Evolutionary conservation across 495 filamentous ascomycete species (phyloP), one percentile per base, ranked within the genome.

Genomic region (Elasticomyces elasticus): DNA sequence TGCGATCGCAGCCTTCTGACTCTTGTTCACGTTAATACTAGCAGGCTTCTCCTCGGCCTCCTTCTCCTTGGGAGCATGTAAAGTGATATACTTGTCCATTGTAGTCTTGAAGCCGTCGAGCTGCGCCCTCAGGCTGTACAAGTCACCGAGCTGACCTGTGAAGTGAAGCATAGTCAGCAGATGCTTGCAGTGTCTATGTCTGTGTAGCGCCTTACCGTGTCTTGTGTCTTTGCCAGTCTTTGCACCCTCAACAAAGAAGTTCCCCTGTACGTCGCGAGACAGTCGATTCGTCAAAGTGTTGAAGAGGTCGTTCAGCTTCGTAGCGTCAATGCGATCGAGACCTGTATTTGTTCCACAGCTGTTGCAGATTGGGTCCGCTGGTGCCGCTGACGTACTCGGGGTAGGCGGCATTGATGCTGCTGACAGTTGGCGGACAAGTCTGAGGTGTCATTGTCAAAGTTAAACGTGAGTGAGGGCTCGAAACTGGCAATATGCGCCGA

Each of bases 81-180:
- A 15, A 22, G 49, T 37, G 40, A 27, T 53, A 20, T 53, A 35
- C 15, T 31, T 27, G 38, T 53, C 40, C 51, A 53, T 43, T 12
- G 37, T 27, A 9, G 6, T 17, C 15, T 44, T 53, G 27, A 44
- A 45, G 9, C 15, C 27, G 37, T 53, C 51, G 20, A 53, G 51
- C 5, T 17, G 22, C 37, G 5, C 11, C 22, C 40, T 3, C n/a
- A 53, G 25, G 11, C 37, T 30, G 40, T 42, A 53, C 17, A 53
- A 17, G 6, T 44, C 38, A 30, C 38, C 25, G 2, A 45, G 27
- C 27, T 43, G 38, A 6, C 49, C 37, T n/a, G n/a, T n/a, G n/a
- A n/a, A n/a, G n/a, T n/a, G n/a, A n/a, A n/a, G n/a, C n/a, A n/a
- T n/a, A n/a, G n/a, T n/a, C n/a, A n/a, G n/a, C n/a, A n/a, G n/a